A percentile compares a stretch with the other conserved stretches of the same genome.
Evolutionary conservation across 345 rosid genomes (phyloP).

Genomic region (Moricandia moricandioides): DNA sequence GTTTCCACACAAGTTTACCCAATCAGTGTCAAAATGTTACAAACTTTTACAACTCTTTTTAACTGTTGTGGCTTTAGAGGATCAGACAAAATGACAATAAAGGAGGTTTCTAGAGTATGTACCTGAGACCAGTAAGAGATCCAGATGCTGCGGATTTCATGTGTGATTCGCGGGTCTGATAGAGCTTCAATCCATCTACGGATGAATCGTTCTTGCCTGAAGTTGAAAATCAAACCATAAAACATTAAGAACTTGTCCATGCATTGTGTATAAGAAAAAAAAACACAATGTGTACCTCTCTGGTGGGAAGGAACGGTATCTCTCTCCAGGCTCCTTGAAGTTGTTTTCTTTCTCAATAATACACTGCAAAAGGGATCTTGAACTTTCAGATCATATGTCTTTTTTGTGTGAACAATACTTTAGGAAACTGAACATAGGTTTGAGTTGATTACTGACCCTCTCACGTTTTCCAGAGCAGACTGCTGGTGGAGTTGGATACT

Average conservation of each 20-base stretch:
- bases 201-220: conserved; percentile 85
- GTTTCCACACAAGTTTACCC: conserved; percentile 6
- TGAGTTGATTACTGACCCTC: conserved; percentile 48
- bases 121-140: conserved; percentile 86
- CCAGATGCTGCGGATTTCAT: conserved; percentile 80
- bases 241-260: not conserved
- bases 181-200: conserved; percentile 67
- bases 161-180: conserved; percentile 75
- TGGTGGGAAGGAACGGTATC: conserved; percentile 71
- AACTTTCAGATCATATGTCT: not conserved
- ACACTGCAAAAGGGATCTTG: conserved; percentile 45
- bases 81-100: not conserved
- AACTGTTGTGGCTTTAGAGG: not conserved
- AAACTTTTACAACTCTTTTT: not conserved
- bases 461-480: conserved; percentile 74
- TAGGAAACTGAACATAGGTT: not conserved
- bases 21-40: not conserved
- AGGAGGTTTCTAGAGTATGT: not conserved
- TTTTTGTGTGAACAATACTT: not conserved
- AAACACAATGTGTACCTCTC: conserved; percentile 53
- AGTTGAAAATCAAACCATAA: not conserved
- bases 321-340: conserved; percentile 90
- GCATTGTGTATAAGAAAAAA: not conserved
- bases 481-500: conserved; percentile 59
- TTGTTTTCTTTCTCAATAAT: conserved; percentile 77